Evolutionary conservation across 2,329 filamentous ascomycete species (phyloP), one percentile per base, ranked within the genome.

Genomic region (Rhynchosporium graminicola): DNA sequence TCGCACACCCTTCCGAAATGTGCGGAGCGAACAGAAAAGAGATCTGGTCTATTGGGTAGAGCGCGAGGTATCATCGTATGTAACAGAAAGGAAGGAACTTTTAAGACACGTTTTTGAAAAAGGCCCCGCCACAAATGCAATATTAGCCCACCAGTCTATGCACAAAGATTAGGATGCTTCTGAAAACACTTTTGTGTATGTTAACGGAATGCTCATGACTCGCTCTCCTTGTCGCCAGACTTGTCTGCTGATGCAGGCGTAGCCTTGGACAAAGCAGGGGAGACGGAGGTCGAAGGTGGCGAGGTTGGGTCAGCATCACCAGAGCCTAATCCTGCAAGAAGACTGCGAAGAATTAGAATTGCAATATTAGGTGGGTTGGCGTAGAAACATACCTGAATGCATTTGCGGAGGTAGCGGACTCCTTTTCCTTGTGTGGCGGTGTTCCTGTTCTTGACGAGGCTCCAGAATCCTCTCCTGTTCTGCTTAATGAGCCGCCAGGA

Each of bases 371-470:
- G 9, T 33, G 42, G 7, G 15, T 15, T 13, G 20, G 7, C 29
- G n/a, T 12, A 31, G 54, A 52, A 66, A 70, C 89, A 83, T 86
- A 97, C 93, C 92, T 94, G 81, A 97, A 99, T 70, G 93, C 89
- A 81, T 99, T 99, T 70, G 88, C 86, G 73, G 90, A 90, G 63
- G 86, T 88, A 59, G 84, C 83, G 71, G 83, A 84, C 66, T 82
- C 79, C 74, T 83, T 83, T 65, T 82, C 79, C 69, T 86, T 81
- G 76, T 88, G 86, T 51, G 92, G 90, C 60, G 93, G 93, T 55
- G 94, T 98, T 71, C 90, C 91, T 61, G 92, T 96, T 70, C 95
- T 88, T 64, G 93, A 97, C 60, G 92, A 96, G 69, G 88, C 86
- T 71, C 87, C 90, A 65, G 93, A 97, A 71, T 96, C 92, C 72